Evolutionary conservation across 2,329 filamentous ascomycete species (phyloP).

Genomic region (Alternaria sp.): DNA sequence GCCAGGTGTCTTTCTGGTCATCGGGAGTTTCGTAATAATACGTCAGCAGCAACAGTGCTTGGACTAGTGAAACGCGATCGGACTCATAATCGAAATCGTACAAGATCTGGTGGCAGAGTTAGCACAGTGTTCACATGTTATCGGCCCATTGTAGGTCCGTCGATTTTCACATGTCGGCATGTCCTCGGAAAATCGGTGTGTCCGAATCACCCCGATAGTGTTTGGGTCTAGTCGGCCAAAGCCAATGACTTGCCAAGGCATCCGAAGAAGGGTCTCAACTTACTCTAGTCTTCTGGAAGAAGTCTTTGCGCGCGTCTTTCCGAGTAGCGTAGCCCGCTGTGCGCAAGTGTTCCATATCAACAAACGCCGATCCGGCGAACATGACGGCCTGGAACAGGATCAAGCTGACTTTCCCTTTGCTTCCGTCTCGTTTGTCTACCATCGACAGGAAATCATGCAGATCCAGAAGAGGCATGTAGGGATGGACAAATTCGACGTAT

Average conservation of each 20-base stretch:
- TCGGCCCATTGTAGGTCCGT: neutral
- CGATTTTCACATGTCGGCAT: slow-evolving; percentile 17
- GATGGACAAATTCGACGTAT: slow-evolving; percentile 89
- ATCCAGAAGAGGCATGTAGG: slow-evolving; percentile 89
- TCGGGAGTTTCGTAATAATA: slow-evolving; percentile 98
- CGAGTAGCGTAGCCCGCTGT: slow-evolving; percentile 78
- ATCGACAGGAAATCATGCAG: slow-evolving; percentile 65
- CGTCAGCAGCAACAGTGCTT: slow-evolving; percentile 88
- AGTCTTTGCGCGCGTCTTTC: slow-evolving; percentile 83
- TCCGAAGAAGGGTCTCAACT: slow-evolving; percentile 44
- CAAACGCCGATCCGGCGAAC: slow-evolving; percentile 89
- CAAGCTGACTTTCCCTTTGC: slow-evolving; percentile 76
- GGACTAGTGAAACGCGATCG: slow-evolving; percentile 86
- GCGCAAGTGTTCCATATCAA: slow-evolving; percentile 77
- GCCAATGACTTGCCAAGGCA: slow-evolving; percentile 1
- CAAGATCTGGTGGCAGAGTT: slow-evolving; percentile 63
- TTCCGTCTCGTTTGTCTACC: slow-evolving; percentile 71
- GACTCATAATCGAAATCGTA: slow-evolving; percentile 97
- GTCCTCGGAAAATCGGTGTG: slow-evolving; percentile 12
- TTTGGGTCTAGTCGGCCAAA: slow-evolving; percentile 16
- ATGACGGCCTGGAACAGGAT: slow-evolving; percentile 93
- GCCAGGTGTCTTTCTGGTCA: slow-evolving; percentile 97
- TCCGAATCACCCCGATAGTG: slow-evolving; percentile 5
- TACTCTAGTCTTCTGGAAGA: slow-evolving; percentile 87
- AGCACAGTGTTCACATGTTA: slow-evolving; percentile 12